Evolutionary conservation across 108 stramenopile species (phyloP), one percentile per base, ranked within the genome.

Genomic region (Fragilaria crotonensis): DNA sequence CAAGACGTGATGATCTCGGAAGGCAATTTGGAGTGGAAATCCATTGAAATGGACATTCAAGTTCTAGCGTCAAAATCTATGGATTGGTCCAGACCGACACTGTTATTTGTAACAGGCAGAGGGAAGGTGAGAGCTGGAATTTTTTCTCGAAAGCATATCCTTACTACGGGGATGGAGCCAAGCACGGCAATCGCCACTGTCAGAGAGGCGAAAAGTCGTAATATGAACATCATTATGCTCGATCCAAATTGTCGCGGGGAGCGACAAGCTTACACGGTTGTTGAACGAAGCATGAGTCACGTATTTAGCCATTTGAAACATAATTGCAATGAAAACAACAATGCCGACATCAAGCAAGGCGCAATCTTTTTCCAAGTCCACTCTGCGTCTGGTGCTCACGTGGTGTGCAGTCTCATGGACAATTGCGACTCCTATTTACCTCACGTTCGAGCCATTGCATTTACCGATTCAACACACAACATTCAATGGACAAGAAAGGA

Each of bases 381-480:
- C 63, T 89, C 87, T 1, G 75, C 78, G 11, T 78, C 81, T 0
- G 87, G 87, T 7, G 70, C 79, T 4, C 87, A 89, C 33, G 58
- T 89, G 47, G 79, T 72, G 0, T 63, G 87, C 5, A 83, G 77
- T 54, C 67, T 85, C 7, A 60, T 88, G 33, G 73, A 82, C 45
- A 67, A 76, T 36, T 57, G 59, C 23, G 25, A 79, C 11, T 60
- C 69, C 11, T 79, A 79, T 46, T 44, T 86, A 0, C 83, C 83
- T 9, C 79, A 74, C 18, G 83, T 90, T 18, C 70, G 71, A 3
- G 85, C 84, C 45, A 76, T 85, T 29, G 89, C 83, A 1, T 90
- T 90, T 57, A 90, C 89, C 0, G 89, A 90, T 48, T 87, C 85
- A 54, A 87, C 83, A 19, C 89, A 90, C 70, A 87, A 84, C 51